Percentiles rank a stretch among this genome's conserved stretches.
phyloP scores from a whole-genome alignment of 2,329 filamentous ascomycete species.

The Xylariaceae sp. region DNA sequence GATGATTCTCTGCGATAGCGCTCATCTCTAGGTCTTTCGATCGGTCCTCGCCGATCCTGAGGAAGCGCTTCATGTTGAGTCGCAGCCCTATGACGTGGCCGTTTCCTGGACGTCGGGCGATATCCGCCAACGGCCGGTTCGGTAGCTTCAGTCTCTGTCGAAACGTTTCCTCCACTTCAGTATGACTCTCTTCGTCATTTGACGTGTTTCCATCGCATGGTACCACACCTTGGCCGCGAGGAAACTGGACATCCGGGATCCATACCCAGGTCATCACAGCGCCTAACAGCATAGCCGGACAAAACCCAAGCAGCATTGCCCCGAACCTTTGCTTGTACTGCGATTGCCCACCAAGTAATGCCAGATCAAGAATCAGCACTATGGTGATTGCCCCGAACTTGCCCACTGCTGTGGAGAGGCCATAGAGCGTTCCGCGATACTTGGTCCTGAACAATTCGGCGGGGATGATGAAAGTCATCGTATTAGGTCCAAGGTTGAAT shows the following conservation, averaged over 20 bases:
- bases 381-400: constrained; percentile 51
- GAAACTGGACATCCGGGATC: constrained; percentile 18
- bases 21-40: too few relatives aligned
- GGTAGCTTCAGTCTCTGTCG: constrained; percentile 10
- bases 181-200: constrained; percentile 5
- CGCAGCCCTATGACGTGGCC: constrained; percentile 14
- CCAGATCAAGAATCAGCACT: constrained; percentile 33
- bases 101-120: constrained; percentile 11
- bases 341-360: constrained; percentile 5
- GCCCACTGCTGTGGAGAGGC: constrained; percentile 52
- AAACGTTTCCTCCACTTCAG: constrained; percentile 3
- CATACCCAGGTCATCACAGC: constrained; percentile 17
- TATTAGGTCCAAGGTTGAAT: constrained; percentile 54
- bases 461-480: constrained; percentile 56
- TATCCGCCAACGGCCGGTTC: constrained; percentile 12
- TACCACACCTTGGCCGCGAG: constrained; percentile 11
- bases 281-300: constrained; percentile 16
- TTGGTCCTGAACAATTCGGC: constrained; percentile 58
- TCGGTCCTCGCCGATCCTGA: too few relatives aligned
- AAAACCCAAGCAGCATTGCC: constrained; percentile 14
- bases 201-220: too few relatives aligned
- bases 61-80: constrained; percentile 5
- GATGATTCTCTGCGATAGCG: too few relatives aligned
- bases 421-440: constrained; percentile 55
- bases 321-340: too few relatives aligned